A percentile compares a stretch with the other conserved stretches of the same genome.
Evolutionary conservation across 2,329 filamentous ascomycete species (phyloP).

Genomic region (Claviceps sp.): DNA sequence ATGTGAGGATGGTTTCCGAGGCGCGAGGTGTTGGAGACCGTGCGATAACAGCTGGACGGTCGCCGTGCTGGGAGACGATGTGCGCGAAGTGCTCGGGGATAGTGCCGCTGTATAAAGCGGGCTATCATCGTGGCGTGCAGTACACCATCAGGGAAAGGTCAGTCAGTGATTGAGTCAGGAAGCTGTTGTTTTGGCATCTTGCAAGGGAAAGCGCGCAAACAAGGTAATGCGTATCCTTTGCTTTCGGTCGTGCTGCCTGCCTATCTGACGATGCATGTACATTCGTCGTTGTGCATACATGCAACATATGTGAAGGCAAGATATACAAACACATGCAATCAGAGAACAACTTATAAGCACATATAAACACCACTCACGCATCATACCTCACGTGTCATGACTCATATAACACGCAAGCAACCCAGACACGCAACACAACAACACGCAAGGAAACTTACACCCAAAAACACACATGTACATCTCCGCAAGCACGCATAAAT

Average conservation of each 20-base stretch:
- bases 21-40: conserved; percentile 30
- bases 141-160: background rate
- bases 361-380: background rate
- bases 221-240: too few species aligned
- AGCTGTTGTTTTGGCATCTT: too few species aligned
- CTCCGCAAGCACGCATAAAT: too few species aligned
- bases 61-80: conserved; percentile 50
- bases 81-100: conserved; percentile 59
- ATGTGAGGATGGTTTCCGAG: conserved; percentile 54
- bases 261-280: too few species aligned
- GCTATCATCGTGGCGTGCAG: conserved; percentile 28
- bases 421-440: background rate
- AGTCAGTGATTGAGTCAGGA: background rate
- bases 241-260: too few species aligned
- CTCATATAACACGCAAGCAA: too few species aligned
- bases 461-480: too few species aligned
- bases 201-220: too few species aligned
- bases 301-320: too few species aligned
- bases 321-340: background rate
- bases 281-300: too few species aligned
- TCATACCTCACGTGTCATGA: too few species aligned
- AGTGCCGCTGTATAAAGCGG: conserved; percentile 52
- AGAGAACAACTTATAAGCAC: background rate
- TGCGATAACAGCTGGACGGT: conserved; percentile 45
- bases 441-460: background rate